Base-by-base conservation (phyloP, 2,329 filamentous ascomycete genomes). In the Colletotrichum shisoi region DNA sequence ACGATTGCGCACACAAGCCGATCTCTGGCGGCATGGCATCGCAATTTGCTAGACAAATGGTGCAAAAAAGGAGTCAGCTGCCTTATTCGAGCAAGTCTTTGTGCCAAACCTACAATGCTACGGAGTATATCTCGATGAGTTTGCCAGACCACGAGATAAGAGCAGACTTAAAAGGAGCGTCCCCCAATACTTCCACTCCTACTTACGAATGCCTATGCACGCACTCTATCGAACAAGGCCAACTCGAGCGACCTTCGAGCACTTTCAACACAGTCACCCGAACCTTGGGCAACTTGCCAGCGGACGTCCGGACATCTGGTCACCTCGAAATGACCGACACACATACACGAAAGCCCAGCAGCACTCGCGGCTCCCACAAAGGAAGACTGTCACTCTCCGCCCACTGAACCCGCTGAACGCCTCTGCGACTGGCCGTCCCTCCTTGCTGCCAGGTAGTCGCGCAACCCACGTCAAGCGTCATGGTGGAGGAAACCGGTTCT, bases 41-140 rank as follows among this genome's bases (percentile, higher is more conserved):
- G 66, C 66, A 62, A 68, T 68, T 62, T 68, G 57, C 52, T 67
- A 21, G 21, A 40, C 53, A 53, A 54, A 62, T 67, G 66, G 57
- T 62, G 62, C 66, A 67, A 68, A 67, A 67, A 67, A 67, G 4
- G 31, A 62, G 46, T 62, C 62, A 68, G 66, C 66, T 68, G 63
- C 66, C 66, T 37, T 62, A 68, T 61, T 67, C 19, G 49, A 67
- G 56, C 66, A 62, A 53, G 57, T 67, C 51, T 45, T 67, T 37
- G 21, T 7, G 52, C 57, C 46, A 39, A 62, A 52, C 34, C 49
- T 42, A 44, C 48, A 34, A 9, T 34, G 31, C 31, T 34, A 34
- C 31, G 31, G 31, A 13, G 4, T 17, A 40, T 17, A 53, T 46
- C 66, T 48, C 44, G 62, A 53, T 21, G 57, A 17, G 31, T 52